Evolutionary conservation across 768 basidiomycete genomes (phyloP), one percentile per base, ranked within the genome.

Genomic region (Boletellus emodensis): DNA sequence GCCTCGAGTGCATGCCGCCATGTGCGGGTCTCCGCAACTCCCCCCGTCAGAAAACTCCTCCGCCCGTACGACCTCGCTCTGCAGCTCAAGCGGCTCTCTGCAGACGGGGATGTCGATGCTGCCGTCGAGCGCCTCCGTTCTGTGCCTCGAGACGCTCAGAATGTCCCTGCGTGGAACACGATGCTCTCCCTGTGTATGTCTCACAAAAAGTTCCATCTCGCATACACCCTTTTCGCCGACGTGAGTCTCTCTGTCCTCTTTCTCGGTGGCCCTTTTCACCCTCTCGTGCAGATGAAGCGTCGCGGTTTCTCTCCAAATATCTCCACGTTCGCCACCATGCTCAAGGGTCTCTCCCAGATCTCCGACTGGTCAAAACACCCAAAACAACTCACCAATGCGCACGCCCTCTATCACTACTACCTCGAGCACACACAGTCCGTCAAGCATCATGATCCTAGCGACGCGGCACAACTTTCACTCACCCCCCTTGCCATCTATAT

Each of bases 81-180:
- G 22, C 73, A 87, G 48, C 68, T 90, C 43, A 81, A 77, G 60
- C 78, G 74, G 54, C 71, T 87, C 7, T 81, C 80, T 47, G 71
- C 77, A 11, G 64, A 69, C 11, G 80, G 77, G 11, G 74, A 83
- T 46, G 37, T 87, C 32, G 80, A 84, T 46, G 75, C 74, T 3
- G 90, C 90, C 1, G 73, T 88, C 4, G 62, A 72, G 22, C 78
- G 82, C 67, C 74, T 93, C n/a, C 80, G 85, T 60, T 81, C 76
- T 35, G 71, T 83, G 17, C 87, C 90, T 20, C 70, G 79, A 42
- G 86, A 85, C 56, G 84, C 88, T 0, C 85, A 88, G 61, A 91
- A 90, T 56, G 72, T 79, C 1, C 73, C 77, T 11, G 82, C 85
- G 7, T 93, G 90, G 90, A 90, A 90, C 56, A 87, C 83, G 3